Percentiles rank a stretch among this genome's conserved stretches.
These are phyloP conservation scores for Phytophthora hibernalis DNA, from an alignment of 352 stramenopile species.

Conservation along the genomic window DNA sequence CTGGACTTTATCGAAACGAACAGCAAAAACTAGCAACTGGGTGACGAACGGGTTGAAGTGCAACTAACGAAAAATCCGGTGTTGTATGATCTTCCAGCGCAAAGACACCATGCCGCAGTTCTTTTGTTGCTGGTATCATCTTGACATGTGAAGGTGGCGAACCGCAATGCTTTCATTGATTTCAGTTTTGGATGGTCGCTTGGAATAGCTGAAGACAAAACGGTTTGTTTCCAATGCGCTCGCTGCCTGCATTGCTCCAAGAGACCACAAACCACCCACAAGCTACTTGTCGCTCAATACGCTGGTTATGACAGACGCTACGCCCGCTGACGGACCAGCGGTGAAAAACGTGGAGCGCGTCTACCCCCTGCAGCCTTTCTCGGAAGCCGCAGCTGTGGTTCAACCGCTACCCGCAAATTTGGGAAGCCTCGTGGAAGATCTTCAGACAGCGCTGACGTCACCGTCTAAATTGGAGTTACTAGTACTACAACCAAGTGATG, in stretches of 20 bases:
- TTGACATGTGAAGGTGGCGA: not conserved
- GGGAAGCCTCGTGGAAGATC: slow-evolving; percentile 6
- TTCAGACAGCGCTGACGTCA: not conserved
- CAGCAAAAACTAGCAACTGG: slow-evolving; percentile 22
- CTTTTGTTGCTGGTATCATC: not conserved
- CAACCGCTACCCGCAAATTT: slow-evolving; percentile 22
- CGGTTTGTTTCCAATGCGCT: slow-evolving; percentile 1
- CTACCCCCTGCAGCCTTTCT: slow-evolving; percentile 9
- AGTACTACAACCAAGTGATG: slow-evolving; percentile 1
- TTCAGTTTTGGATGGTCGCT: not conserved
- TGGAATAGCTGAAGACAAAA: slow-evolving; percentile 3
- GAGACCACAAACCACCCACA: not conserved
- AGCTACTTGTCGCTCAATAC: too few relatives aligned
- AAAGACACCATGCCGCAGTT: not conserved
- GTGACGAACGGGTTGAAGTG: slow-evolving; percentile 17
- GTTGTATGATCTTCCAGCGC: slow-evolving; percentile 5
- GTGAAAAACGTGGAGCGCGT: slow-evolving; percentile 21
- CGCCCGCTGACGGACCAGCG: not conserved
- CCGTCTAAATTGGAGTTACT: not conserved
- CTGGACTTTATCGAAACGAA: slow-evolving; percentile 29
- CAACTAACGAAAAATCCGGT: slow-evolving; percentile 5
- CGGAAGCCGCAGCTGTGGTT: slow-evolving; percentile 15
- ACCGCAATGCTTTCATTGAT: not conserved
- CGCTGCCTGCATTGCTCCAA: not conserved
- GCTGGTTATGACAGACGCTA: slow-evolving; percentile 19